Percentiles rank a stretch among this genome's conserved stretches.
Evolutionary conservation across 495 filamentous ascomycete genomes (phyloP).

Genomic region (Lichenothelia convexa): DNA sequence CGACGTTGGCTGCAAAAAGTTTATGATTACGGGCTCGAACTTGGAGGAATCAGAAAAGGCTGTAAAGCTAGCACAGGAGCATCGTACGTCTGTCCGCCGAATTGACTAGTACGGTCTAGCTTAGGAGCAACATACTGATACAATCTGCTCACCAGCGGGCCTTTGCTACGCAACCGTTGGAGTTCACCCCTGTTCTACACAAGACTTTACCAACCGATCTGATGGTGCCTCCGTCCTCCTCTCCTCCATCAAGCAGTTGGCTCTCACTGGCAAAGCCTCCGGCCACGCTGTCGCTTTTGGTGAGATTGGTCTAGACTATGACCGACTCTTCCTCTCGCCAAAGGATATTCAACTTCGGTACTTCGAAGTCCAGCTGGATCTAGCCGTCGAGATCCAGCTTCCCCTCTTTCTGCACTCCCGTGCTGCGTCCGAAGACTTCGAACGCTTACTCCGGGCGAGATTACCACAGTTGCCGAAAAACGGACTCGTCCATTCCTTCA

Average conservation of each 20-base stretch:
- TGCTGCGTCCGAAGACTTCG: conserved; percentile 68
- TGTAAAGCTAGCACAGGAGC: conserved; percentile 48
- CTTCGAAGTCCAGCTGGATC: conserved; percentile 60
- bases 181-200: conserved; percentile 72
- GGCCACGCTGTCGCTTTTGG: conserved; percentile 65
- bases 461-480: conserved; percentile 42
- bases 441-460: conserved; percentile 35
- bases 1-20: conserved; percentile 62
- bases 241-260: conserved; percentile 37
- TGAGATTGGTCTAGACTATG: conserved; percentile 92
- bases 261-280: conserved; percentile 24
- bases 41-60: conserved; percentile 60
- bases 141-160: conserved; percentile 34
- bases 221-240: conserved; percentile 31
- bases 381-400: conserved; percentile 60
- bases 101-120: background rate
- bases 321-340: conserved; percentile 60
- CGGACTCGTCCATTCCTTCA: conserved; percentile 82
- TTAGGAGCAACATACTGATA: background rate
- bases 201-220: conserved; percentile 46
- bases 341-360: conserved; percentile 66
- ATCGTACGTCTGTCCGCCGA: conserved; percentile 35
- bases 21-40: conserved; percentile 89
- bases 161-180: conserved; percentile 77
- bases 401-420: conserved; percentile 84